Conservation (phyloP, 768 basidiomycete genomes). For the Tylopilus felleus region DNA sequence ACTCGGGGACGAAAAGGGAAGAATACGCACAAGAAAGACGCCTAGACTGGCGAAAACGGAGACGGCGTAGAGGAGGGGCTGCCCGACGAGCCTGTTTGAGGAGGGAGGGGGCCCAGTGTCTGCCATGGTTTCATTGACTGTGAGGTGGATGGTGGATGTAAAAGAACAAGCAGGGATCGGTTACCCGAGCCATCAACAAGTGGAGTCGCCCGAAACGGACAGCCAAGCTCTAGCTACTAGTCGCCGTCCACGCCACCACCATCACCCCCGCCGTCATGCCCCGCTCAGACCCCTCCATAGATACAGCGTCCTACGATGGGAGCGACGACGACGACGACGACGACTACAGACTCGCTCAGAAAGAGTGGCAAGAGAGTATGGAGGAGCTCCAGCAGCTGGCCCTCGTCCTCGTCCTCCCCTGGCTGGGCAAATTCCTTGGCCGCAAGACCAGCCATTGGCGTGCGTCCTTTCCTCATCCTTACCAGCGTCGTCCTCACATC, state of each 20-base stretch:
- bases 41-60: conserved; percentile 81
- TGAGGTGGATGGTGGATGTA: conserved; percentile 12
- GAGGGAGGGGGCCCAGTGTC: conserved; percentile 25
- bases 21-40: conserved; percentile 69
- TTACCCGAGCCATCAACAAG: neutral
- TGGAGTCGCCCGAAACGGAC: conserved; percentile 18
- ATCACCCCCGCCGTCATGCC: conserved; percentile 60
- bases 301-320: conserved; percentile 52
- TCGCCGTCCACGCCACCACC: conserved; percentile 20
- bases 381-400: conserved; percentile 80
- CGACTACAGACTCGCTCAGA: conserved; percentile 71
- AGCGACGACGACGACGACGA: conserved; percentile 48
- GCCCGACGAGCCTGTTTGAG: conserved; percentile 64
- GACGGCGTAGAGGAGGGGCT: conserved; percentile 73
- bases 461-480: conserved; percentile 38
- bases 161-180: conserved; percentile 9
- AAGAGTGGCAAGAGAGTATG: conserved; percentile 92
- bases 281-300: conserved; percentile 56
- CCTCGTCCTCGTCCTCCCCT: conserved; percentile 77
- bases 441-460: conserved; percentile 84
- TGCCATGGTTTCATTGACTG: conserved; percentile 55
- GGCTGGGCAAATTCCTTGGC: conserved; percentile 85
- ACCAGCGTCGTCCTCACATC: conserved; percentile 10
- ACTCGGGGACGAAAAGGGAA: neutral
- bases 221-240: neutral